Evolutionary conservation across 2,329 filamentous ascomycete genomes (phyloP).

Genomic region (Karstenula rhodostoma): DNA sequence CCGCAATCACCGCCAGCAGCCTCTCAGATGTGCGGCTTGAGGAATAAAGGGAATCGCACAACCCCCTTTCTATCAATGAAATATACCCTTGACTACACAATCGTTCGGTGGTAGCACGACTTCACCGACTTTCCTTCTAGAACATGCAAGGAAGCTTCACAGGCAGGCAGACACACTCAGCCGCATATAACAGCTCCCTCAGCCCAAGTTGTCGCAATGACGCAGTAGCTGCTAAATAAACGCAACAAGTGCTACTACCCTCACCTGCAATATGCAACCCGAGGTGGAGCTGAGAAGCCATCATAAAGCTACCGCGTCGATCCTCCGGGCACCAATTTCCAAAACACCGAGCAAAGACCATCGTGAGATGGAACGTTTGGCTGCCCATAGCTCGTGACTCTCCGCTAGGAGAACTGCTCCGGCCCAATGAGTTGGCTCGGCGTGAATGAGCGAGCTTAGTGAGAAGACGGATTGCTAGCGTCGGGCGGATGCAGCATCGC

Average conservation of each 20-base stretch:
- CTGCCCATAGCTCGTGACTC: not conserved
- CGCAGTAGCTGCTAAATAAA: not conserved
- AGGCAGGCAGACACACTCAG: not conserved
- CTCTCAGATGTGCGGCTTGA: not conserved
- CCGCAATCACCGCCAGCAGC: not conserved
- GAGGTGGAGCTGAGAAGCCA: not conserved
- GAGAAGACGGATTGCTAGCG: not conserved
- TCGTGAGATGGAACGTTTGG: not conserved
- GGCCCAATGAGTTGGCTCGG: not conserved
- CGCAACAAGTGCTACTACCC: not conserved
- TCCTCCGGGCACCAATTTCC: not conserved
- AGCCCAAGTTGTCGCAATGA: not conserved
- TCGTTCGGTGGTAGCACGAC: not conserved
- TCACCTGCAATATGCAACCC: not conserved
- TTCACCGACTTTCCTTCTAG: not conserved
- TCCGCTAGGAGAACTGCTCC: not conserved
- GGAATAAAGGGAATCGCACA: not conserved
- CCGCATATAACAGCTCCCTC: constrained; percentile 1
- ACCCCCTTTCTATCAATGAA: not conserved
- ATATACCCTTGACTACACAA: not conserved
- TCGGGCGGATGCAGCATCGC: not conserved
- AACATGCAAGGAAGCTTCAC: not conserved
- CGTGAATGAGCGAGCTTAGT: not conserved
- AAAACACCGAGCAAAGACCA: not conserved
- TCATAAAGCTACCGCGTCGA: not conserved